These are phyloP conservation scores for Choanephora cucurbitarum DNA, from an alignment of 371 early-diverging fungal genomes.

Conservation along the genomic window DNA sequence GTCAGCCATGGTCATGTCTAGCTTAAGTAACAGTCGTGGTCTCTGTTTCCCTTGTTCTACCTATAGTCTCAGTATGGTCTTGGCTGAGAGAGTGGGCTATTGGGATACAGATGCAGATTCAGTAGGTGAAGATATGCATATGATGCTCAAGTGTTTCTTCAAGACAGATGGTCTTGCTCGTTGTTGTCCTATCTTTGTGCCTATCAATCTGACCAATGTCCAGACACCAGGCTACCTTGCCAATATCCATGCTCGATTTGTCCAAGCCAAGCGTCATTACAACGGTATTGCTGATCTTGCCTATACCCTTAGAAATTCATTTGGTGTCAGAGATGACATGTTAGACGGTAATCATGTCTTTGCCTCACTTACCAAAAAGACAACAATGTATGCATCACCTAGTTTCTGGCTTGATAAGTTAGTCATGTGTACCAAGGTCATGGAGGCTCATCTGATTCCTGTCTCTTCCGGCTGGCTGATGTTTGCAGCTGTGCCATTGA, in stretches of 20 bases:
- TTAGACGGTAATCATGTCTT: conserved; percentile 14
- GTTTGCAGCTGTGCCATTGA: conserved; percentile 57
- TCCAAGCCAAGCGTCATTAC: conserved; percentile 72
- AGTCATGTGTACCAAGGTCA: conserved; percentile 43
- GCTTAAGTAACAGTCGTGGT: conserved; percentile 65
- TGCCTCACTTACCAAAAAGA: conserved; percentile 34
- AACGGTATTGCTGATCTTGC: conserved; percentile 55
- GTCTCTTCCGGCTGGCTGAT: conserved; percentile 56
- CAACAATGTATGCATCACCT: conserved; percentile 39
- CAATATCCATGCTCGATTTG: conserved; percentile 63
- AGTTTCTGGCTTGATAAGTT: conserved; percentile 37
- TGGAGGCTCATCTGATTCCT: conserved; percentile 58
- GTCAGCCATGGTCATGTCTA: conserved; percentile 79
- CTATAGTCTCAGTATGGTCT: conserved; percentile 71
- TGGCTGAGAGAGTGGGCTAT: conserved; percentile 72
- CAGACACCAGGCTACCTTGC: conserved; percentile 64
- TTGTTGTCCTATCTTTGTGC: conserved; percentile 70
- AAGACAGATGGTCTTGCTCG: conserved; percentile 66
- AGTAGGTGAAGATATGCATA: conserved; percentile 85
- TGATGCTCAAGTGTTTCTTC: conserved; percentile 81
- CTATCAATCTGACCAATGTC: conserved; percentile 76
- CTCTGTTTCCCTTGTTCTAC: conserved; percentile 76
- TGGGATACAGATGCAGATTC: conserved; percentile 84
- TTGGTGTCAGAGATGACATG: conserved; percentile 23
- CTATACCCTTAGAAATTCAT: conserved; percentile 41